Percentiles rank a stretch among this genome's conserved stretches.
These are phyloP conservation scores for Crithidia thermophila DNA, from an alignment of 208 protist genomes.

Conservation along the genomic window DNA sequence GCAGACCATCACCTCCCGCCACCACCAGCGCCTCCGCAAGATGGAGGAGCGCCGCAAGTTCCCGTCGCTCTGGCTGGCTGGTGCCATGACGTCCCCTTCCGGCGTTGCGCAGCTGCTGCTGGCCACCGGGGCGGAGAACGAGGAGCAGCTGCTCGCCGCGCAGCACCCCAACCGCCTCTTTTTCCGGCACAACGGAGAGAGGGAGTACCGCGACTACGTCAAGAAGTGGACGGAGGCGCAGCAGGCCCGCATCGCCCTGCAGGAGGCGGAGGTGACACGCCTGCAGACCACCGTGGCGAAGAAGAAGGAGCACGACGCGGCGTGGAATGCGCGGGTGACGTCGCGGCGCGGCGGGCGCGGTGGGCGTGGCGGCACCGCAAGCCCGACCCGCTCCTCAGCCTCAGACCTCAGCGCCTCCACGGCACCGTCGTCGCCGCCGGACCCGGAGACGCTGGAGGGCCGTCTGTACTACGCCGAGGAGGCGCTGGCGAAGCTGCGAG, in stretches of 20 bases:
- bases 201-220: conserved; percentile 44
- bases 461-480: conserved; percentile 42
- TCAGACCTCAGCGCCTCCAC: background rate
- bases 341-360: conserved; percentile 17
- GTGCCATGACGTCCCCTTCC: conserved; percentile 35
- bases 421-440: background rate
- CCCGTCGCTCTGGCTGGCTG: conserved; percentile 54
- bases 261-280: conserved; percentile 32
- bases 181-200: conserved; percentile 48
- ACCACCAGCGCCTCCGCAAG: conserved; percentile 36
- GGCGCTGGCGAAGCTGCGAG: conserved; percentile 25
- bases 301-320: conserved; percentile 36
- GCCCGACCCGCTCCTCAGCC: background rate
- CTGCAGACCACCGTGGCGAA: conserved; percentile 35
- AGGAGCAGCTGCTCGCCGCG: conserved; percentile 53
- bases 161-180: conserved; percentile 73
- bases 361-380: conserved; percentile 6
- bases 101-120: conserved; percentile 33
- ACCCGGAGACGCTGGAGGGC: conserved; percentile 30
- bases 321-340: conserved; percentile 39
- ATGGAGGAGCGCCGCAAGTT: conserved; percentile 53
- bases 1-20: conserved; percentile 37
- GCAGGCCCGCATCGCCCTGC: conserved; percentile 28
- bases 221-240: conserved; percentile 51
- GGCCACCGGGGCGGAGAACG: conserved; percentile 34